These are phyloP conservation scores for Rubus parviflorus DNA, from an alignment of 306 rosid genomes.

Conservation along the genomic window DNA sequence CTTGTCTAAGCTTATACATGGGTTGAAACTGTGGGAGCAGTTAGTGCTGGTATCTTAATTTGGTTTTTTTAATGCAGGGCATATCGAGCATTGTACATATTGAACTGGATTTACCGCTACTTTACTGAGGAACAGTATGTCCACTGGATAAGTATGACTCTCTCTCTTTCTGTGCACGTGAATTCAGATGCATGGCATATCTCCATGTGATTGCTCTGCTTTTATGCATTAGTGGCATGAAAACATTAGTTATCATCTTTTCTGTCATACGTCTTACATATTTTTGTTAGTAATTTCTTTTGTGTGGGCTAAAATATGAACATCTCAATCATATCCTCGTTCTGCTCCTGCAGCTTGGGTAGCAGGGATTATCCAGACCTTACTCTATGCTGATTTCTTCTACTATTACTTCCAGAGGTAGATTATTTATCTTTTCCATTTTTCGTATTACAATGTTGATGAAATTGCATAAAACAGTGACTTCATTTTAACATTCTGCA, in stretches of 20 bases:
- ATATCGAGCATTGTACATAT: constrained; percentile 73
- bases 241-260: not conserved
- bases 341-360: constrained; percentile 71
- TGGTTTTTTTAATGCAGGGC: constrained; percentile 59
- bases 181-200: constrained; percentile 1
- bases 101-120: constrained; percentile 93
- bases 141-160: constrained; percentile 79
- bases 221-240: not conserved
- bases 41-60: not conserved
- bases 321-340: not conserved
- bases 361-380: constrained; percentile 75
- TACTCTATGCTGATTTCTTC: constrained; percentile 89
- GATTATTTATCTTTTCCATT: not conserved
- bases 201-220: not conserved
- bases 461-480: constrained; percentile 19
- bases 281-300: not conserved
- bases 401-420: constrained; percentile 89
- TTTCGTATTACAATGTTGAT: constrained; percentile 6
- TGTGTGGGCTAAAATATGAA: not conserved
- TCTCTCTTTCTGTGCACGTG: constrained; percentile 2
- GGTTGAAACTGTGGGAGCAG: constrained; percentile 9
- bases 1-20: not conserved
- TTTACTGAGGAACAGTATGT: constrained; percentile 72
- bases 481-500: constrained; percentile 32
- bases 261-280: not conserved